Conservation (phyloP, 2,329 filamentous ascomycete genomes). For the Botryotinia globosa region DNA sequence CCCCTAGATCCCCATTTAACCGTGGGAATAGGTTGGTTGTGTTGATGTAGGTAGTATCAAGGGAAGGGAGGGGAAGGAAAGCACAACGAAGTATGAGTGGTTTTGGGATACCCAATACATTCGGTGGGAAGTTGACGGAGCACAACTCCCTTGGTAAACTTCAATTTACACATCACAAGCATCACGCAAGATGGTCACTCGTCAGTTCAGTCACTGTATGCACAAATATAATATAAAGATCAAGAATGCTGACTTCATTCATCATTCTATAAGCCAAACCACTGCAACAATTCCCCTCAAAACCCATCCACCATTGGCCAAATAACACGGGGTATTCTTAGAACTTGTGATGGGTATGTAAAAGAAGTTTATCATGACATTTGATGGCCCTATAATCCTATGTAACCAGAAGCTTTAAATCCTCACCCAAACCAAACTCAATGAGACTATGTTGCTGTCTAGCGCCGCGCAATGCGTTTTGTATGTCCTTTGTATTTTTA, state of each 20-base stretch:
- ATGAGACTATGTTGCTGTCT: background rate
- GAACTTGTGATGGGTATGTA: background rate
- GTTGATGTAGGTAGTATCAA: background rate
- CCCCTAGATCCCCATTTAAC: rapidly evolving
- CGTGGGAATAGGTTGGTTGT: background rate
- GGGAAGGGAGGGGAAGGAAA: no score
- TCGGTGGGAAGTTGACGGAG: background rate
- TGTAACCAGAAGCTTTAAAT: conserved; percentile 15
- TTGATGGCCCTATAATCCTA: conserved; percentile 9
- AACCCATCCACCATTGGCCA: background rate
- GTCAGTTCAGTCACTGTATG: no score
- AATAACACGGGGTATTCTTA: background rate
- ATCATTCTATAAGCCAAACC: background rate
- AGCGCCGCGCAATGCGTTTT: conserved; percentile 5
- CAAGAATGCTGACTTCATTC: background rate
- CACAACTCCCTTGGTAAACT: background rate
- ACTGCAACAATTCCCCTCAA: background rate
- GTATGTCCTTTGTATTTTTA: conserved; percentile 1
- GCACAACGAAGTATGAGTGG: background rate
- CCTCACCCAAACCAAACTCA: background rate
- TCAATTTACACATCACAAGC: background rate
- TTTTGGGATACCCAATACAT: background rate
- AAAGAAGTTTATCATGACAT: conserved; percentile 15
- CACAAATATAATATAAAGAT: background rate
- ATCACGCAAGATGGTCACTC: background rate